Conservation (phyloP, 345 rosid species). For the Eucalyptus virginea region DNA sequence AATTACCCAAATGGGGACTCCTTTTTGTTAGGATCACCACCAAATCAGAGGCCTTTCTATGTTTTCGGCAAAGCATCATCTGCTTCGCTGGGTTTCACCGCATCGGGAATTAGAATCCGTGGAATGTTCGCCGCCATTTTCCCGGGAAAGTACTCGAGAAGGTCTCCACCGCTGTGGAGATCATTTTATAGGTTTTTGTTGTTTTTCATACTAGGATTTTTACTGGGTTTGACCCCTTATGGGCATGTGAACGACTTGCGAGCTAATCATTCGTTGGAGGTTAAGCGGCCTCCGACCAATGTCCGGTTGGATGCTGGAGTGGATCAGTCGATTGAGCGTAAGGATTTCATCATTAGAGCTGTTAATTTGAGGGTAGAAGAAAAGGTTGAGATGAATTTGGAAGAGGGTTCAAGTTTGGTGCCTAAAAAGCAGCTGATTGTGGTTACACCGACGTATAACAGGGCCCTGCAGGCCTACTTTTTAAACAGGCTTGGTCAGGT, state of each 20-base stretch:
- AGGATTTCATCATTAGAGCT: slow-evolving; percentile 9
- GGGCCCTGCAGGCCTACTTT: slow-evolving; percentile 70
- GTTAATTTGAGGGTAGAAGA: slow-evolving; percentile 14
- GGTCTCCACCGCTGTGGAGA: slow-evolving; percentile 30
- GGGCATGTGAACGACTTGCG: slow-evolving; percentile 39
- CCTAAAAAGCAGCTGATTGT: slow-evolving; percentile 67
- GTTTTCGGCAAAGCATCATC: slow-evolving; percentile 23
- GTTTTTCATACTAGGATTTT: slow-evolving; percentile 55
- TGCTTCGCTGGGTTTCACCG: slow-evolving; percentile 1
- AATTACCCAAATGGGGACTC: slow-evolving; percentile 30
- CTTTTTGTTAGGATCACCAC: slow-evolving; percentile 7
- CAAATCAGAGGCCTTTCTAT: slow-evolving; percentile 8
- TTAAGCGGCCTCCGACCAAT: slow-evolving; percentile 38
- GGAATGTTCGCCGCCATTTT: slow-evolving; percentile 5
- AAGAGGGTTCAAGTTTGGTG: slow-evolving; percentile 6
- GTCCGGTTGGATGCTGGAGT: slow-evolving; percentile 13
- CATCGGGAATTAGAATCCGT: slow-evolving; percentile 2
- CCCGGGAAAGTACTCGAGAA: slow-evolving; percentile 19
- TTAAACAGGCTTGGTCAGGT: slow-evolving; percentile 70
- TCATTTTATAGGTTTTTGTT: slow-evolving; percentile 46
- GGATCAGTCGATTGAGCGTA: background rate
- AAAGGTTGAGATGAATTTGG: background rate
- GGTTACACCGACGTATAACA: slow-evolving; percentile 76
- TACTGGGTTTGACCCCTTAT: slow-evolving; percentile 50
- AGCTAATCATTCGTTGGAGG: slow-evolving; percentile 43